Conservation (phyloP, 331 rosid genomes). For the Arachis monticola region DNA sequence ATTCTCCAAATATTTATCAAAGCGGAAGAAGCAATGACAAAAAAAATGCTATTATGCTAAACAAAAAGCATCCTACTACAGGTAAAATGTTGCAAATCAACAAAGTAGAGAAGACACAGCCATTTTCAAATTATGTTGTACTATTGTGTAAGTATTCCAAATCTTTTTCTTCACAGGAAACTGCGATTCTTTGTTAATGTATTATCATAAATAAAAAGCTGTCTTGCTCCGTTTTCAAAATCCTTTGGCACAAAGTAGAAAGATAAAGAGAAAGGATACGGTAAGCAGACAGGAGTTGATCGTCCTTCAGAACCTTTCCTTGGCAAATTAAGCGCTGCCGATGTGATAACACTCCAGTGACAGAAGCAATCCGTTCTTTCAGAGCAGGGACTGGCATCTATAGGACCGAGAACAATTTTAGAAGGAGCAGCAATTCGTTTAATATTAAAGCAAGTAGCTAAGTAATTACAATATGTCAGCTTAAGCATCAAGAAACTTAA, state of each 20-base stretch:
- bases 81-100: slow-evolving; percentile 11
- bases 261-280: slow-evolving; percentile 71
- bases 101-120: neutral
- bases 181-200: slow-evolving; percentile 17
- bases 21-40: slow-evolving; percentile 14
- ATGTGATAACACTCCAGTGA: slow-evolving; percentile 91
- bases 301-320: slow-evolving; percentile 95
- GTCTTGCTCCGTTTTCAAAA: slow-evolving; percentile 16
- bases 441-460: neutral
- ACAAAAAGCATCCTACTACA: slow-evolving; percentile 30
- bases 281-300: slow-evolving; percentile 91
- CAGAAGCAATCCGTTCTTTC: slow-evolving; percentile 93
- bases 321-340: slow-evolving; percentile 88
- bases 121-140: slow-evolving; percentile 14
- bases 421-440: slow-evolving; percentile 18
- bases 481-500: slow-evolving; percentile 26
- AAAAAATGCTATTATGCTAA: neutral
- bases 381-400: slow-evolving; percentile 96
- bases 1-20: slow-evolving; percentile 9
- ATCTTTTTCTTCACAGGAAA: slow-evolving; percentile 30
- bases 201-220: slow-evolving; percentile 24
- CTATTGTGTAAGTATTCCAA: slow-evolving; percentile 23
- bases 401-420: slow-evolving; percentile 37
- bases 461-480: slow-evolving; percentile 24
- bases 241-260: slow-evolving; percentile 33